phyloP scores from a whole-genome alignment of 805 yeast genomes.

The Suhomyces xylopsoci region DNA sequence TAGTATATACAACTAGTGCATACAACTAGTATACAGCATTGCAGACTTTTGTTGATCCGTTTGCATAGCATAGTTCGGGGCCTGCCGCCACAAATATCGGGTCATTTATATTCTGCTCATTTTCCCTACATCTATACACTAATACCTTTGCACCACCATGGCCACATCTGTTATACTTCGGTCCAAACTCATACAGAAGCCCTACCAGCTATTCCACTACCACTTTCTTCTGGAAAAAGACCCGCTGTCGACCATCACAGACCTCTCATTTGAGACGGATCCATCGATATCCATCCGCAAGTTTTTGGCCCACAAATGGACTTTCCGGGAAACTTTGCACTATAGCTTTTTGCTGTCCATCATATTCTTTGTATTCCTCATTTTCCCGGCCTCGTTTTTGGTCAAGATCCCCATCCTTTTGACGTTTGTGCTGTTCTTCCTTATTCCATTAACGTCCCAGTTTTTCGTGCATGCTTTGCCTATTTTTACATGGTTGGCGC shows the following conservation, averaged over 20 bases:
- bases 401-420: slow-evolving; percentile 35
- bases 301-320: slow-evolving; percentile 42
- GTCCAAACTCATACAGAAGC: slow-evolving; percentile 30
- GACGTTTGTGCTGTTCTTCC: slow-evolving; percentile 45
- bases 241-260: slow-evolving; percentile 46
- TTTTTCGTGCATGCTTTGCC: slow-evolving; percentile 83
- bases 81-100: background rate
- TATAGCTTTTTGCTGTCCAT: slow-evolving; percentile 50
- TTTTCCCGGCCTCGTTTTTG: slow-evolving; percentile 54
- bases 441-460: slow-evolving; percentile 76
- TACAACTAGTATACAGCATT: too few relatives aligned
- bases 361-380: slow-evolving; percentile 54
- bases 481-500: slow-evolving; percentile 77
- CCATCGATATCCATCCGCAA: slow-evolving; percentile 39
- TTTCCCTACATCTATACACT: background rate
- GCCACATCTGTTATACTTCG: slow-evolving; percentile 15
- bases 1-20: too few relatives aligned
- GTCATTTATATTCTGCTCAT: background rate
- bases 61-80: background rate
- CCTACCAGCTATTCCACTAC: slow-evolving; percentile 43
- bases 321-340: slow-evolving; percentile 49
- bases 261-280: slow-evolving; percentile 48
- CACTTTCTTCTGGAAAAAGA: slow-evolving; percentile 56
- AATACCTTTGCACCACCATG: background rate
- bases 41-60: background rate